These are phyloP conservation scores for Fusarium sacchari DNA, from an alignment of 2,329 filamentous ascomycete genomes.

Conservation along the genomic window DNA sequence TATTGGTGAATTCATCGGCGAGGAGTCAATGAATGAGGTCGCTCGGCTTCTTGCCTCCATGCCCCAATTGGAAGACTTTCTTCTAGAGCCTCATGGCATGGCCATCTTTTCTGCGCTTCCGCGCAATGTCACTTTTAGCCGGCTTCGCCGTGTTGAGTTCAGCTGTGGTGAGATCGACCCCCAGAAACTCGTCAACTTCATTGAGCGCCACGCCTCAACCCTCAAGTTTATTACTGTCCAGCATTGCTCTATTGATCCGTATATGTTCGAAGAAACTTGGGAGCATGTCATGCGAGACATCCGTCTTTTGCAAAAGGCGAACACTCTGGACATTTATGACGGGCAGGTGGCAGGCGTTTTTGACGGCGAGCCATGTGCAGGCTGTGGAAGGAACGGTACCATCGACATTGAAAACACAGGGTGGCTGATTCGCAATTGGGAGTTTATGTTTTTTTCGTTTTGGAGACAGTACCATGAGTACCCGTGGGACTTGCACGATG, in stretches of 20 bases:
- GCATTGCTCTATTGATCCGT: not conserved
- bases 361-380: not conserved
- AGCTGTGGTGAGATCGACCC: not conserved
- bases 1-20: too few species aligned
- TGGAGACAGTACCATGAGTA: not conserved
- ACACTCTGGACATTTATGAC: not conserved
- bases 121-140: not conserved
- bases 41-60: not conserved
- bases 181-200: not conserved
- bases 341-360: not conserved
- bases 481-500: not conserved
- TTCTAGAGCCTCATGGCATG: not conserved
- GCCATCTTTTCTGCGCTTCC: not conserved
- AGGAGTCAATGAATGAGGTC: not conserved
- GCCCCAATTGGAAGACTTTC: not conserved
- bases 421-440: not conserved
- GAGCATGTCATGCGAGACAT: not conserved
- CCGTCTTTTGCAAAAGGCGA: not conserved
- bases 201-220: not conserved
- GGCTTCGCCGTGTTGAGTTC: fast-evolving
- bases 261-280: not conserved
- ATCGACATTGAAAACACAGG: not conserved
- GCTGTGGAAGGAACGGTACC: not conserved
- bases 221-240: fast-evolving
- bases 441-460: not conserved